Base-by-base conservation (phyloP, 2,329 filamentous ascomycete species). In the Colletotrichum coccodes region DNA sequence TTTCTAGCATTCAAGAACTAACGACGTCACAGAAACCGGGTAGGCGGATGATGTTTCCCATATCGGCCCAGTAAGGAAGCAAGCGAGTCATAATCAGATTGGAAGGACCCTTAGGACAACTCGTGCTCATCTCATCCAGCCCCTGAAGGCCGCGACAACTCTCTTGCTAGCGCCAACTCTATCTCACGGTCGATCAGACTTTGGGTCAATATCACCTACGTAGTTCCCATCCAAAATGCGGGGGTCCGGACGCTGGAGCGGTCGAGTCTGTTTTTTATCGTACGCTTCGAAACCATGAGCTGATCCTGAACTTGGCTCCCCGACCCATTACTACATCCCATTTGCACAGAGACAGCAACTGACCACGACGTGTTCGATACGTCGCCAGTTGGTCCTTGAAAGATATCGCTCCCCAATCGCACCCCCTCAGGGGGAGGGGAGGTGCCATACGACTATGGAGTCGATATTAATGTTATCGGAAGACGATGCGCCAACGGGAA, bases 151-250 rank as follows among this genome's bases (percentile, higher is more conserved):
- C 42, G 40, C n/a, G 26, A 44, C 49, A 62, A 63, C 42, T 56
- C 34, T 49, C 40, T 36, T 18, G 12, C 11, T 66, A 50, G 58
- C 38, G 49, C 12, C 23, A 66, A 66, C 58, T 54, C 32, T 62
- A 53, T n/a, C 11, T 26, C 12, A 26, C 23, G 42, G 26, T 18
- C n/a, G 3, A 30, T 30, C 18, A 26, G 11, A 18, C 9, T 8
- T 16, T 26, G 8, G 14, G 21, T 49, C 46, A 28, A 30, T 9
- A 7, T 18, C 8, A 18, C 23, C 23, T 28, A 5, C 14, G 46
- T 16, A 9, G 11, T 6, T 30, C 4, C 4, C 9, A 7, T 18
- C 28, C 5, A 16, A 1, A 7, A 18, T n/a, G 3, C 16, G 46
- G 6, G 46, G n/a, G 6, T 14, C 28, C 18, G 11, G 16, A 26